Evolutionary conservation across 2,329 filamentous ascomycete genomes (phyloP).

Genomic region (Fusarium sp.): DNA sequence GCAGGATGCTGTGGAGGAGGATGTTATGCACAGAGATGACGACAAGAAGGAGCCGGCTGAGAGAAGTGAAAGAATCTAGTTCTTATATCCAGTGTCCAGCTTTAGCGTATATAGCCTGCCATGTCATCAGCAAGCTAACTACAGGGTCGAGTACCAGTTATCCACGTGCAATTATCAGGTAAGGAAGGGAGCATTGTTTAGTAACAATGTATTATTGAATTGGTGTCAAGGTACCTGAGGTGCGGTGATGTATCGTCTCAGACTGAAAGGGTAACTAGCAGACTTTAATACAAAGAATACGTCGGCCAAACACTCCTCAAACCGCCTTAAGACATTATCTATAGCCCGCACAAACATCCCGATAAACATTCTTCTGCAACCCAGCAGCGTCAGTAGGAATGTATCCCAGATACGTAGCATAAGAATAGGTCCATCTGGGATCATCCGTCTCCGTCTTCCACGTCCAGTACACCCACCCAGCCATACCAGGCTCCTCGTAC

Average conservation of each 20-base stretch:
- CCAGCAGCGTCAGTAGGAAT: constrained; percentile 36
- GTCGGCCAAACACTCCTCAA: no score
- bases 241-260: no score
- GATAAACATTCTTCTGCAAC: constrained; percentile 36
- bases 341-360: constrained; percentile 28
- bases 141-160: no score
- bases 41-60: constrained; percentile 1
- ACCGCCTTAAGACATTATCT: neutral
- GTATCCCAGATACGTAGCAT: constrained; percentile 27
- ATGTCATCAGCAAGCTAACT: no score
- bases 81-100: no score
- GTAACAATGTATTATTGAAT: no score
- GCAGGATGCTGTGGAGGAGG: constrained; percentile 3
- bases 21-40: neutral
- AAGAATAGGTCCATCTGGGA: constrained; percentile 38
- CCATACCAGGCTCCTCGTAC: constrained; percentile 38
- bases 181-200: no score
- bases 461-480: constrained; percentile 38
- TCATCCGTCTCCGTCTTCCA: constrained; percentile 40
- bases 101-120: no score
- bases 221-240: no score
- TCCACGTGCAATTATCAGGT: no score
- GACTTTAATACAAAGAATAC: no score
- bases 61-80: constrained; percentile 1
- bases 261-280: no score